Conservation (phyloP, 2,329 filamentous ascomycete genomes). For the Dactylonectria macrodidyma region DNA sequence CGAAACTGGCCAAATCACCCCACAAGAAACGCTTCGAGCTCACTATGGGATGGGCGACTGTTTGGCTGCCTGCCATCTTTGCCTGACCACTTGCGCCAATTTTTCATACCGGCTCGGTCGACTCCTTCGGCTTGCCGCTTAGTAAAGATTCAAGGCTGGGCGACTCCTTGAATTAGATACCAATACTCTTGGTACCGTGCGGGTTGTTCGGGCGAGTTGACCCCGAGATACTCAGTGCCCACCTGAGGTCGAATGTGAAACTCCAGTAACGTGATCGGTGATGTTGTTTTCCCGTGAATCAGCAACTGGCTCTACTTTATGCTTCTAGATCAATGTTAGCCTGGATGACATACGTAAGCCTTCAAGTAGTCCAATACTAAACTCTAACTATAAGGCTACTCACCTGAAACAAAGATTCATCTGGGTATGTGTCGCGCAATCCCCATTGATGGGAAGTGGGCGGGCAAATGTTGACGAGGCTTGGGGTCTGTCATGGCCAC, state of each 20-base stretch:
- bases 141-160: not conserved
- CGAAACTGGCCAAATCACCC: not conserved
- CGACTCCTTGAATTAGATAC: not conserved
- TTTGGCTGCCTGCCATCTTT: not conserved
- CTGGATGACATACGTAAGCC: not conserved
- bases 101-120: too few species aligned
- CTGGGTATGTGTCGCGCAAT: not conserved
- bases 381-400: constrained; percentile 2
- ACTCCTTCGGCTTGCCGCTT: not conserved
- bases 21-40: not conserved
- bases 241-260: not conserved
- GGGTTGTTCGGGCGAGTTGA: not conserved
- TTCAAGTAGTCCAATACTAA: not conserved
- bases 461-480: not conserved
- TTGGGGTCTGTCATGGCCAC: not conserved
- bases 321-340: not conserved
- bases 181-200: not conserved
- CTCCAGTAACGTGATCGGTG: not conserved
- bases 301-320: not conserved
- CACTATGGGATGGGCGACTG: not conserved
- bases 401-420: constrained; percentile 9
- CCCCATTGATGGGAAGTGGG: not conserved
- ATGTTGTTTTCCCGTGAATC: not conserved
- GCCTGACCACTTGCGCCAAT: too few species aligned
- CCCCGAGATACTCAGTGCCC: not conserved